These are phyloP conservation scores for Colletotrichum sp. DNA, from an alignment of 2,329 filamentous ascomycete genomes.

Conservation along the genomic window DNA sequence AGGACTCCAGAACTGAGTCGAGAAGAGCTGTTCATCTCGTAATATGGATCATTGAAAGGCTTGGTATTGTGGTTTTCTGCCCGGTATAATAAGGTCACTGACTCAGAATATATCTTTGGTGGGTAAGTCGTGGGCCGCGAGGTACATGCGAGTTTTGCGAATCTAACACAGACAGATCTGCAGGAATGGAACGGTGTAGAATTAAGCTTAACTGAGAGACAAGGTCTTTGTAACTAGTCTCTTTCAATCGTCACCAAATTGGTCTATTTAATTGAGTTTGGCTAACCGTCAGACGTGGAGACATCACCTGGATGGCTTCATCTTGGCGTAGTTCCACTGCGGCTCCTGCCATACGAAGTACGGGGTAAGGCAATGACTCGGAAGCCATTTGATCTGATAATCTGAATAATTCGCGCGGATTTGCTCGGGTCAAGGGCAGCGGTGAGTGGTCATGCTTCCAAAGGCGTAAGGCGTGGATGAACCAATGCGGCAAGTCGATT, in stretches of 20 bases:
- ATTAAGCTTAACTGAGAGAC: background rate
- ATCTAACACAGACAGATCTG: background rate
- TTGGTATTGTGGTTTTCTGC: background rate
- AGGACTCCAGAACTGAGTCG: background rate
- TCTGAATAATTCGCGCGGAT: background rate
- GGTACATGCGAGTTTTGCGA: background rate
- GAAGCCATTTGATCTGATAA: background rate
- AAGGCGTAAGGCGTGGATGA: background rate
- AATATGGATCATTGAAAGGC: background rate
- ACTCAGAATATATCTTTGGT: background rate
- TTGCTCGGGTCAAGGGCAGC: background rate
- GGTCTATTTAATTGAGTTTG: background rate
- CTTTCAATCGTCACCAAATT: background rate
- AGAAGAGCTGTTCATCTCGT: background rate
- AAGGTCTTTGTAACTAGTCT: background rate
- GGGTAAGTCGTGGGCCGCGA: background rate
- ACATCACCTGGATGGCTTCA: background rate
- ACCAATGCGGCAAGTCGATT: background rate
- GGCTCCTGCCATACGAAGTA: background rate
- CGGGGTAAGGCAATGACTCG: background rate
- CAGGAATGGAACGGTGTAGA: background rate
- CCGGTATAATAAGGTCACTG: background rate
- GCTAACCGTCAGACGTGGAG: background rate
- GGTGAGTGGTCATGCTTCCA: background rate
- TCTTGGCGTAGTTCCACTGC: background rate